These are phyloP conservation scores for Knoxdaviesia capensis DNA, from an alignment of 2,329 filamentous ascomycete species.

Conservation along the genomic window DNA sequence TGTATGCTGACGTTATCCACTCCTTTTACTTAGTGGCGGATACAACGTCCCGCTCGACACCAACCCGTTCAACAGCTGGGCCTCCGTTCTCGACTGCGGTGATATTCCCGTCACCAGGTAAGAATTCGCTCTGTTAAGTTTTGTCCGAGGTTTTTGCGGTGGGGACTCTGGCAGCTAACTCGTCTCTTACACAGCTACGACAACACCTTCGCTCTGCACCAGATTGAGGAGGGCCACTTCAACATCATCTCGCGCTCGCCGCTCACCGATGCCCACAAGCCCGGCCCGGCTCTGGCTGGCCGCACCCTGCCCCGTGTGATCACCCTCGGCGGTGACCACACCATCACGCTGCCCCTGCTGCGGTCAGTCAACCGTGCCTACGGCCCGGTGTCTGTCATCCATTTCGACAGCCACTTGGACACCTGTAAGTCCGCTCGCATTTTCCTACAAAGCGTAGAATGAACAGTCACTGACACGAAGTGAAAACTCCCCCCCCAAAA, in stretches of 20 bases:
- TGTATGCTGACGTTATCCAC: neutral
- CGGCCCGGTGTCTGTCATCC: constrained; percentile 39
- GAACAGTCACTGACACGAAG: constrained; percentile 5
- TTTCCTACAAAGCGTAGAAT: neutral
- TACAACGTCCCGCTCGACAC: constrained; percentile 68
- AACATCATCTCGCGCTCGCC: constrained; percentile 51
- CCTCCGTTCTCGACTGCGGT: constrained; percentile 63
- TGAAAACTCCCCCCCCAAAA: constrained; percentile 6
- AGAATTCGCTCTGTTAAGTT: constrained; percentile 11
- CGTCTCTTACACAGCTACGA: constrained; percentile 41
- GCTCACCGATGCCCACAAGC: constrained; percentile 43
- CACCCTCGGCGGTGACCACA: constrained; percentile 49
- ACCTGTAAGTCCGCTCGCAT: constrained; percentile 30
- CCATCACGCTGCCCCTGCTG: constrained; percentile 38
- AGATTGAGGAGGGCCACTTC: constrained; percentile 75
- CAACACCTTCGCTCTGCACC: constrained; percentile 60
- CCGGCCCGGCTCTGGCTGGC: constrained; percentile 48
- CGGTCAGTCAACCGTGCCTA: constrained; percentile 40
- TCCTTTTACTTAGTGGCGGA: constrained; percentile 39
- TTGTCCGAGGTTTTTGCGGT: no score
- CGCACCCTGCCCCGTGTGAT: constrained; percentile 66
- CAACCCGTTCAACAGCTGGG: constrained; percentile 68
- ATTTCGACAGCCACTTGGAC: constrained; percentile 45
- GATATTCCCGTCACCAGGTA: constrained; percentile 73
- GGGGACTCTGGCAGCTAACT: no score